Conservation (phyloP, 768 basidiomycete genomes). For the Tulasnella calospora region DNA sequence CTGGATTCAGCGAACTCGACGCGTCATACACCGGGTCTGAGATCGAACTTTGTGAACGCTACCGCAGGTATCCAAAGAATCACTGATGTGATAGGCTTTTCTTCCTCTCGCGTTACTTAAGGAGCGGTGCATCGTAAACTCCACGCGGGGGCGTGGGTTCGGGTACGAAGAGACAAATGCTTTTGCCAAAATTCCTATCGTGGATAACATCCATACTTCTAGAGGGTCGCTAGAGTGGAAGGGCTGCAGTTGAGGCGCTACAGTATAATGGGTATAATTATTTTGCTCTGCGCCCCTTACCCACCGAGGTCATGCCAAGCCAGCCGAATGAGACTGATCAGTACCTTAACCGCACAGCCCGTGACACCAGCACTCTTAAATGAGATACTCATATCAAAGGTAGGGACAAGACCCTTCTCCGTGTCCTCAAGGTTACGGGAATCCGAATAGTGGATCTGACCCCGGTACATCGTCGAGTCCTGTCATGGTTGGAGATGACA, state of each 20-base stretch:
- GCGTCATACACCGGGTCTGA: background rate
- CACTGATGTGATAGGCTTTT: background rate
- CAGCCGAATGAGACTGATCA: background rate
- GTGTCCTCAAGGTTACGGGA: constrained; percentile 42
- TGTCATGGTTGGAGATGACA: constrained; percentile 29
- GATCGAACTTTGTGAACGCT: background rate
- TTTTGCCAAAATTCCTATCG: background rate
- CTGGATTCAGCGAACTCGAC: constrained; percentile 13
- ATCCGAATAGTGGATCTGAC: constrained; percentile 40
- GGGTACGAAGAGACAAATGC: background rate
- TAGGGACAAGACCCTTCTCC: background rate
- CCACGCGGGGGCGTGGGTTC: background rate
- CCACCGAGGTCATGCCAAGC: background rate
- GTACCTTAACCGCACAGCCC: background rate
- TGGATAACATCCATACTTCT: background rate
- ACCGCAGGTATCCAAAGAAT: background rate
- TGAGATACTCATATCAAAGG: background rate
- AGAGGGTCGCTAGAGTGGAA: background rate
- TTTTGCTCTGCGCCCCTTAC: background rate
- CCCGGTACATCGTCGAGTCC: constrained; percentile 43
- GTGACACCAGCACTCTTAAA: background rate
- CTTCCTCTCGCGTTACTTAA: background rate
- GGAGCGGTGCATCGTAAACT: background rate
- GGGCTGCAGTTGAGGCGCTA: background rate
- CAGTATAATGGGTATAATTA: background rate